These are phyloP conservation scores for Lipomyces orientalis DNA, from an alignment of 805 yeast genomes.

Conservation along the genomic window DNA sequence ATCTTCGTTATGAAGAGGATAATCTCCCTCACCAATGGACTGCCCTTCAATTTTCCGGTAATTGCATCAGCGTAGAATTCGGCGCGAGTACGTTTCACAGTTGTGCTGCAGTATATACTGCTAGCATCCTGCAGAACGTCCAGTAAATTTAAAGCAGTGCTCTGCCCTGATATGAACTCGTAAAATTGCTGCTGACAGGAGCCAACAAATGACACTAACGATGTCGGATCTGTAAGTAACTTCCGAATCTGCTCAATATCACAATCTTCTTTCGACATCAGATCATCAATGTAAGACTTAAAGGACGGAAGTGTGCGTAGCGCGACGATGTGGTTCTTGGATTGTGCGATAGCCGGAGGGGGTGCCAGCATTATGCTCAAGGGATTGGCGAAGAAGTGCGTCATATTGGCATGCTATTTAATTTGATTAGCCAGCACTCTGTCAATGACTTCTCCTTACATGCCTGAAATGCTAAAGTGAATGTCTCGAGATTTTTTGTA, in stretches of 20 bases:
- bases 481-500: slow-evolving; percentile 28
- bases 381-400: slow-evolving; percentile 49
- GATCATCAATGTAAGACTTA: slow-evolving; percentile 8
- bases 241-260: background rate
- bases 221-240: slow-evolving; percentile 2
- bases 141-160: slow-evolving; percentile 2
- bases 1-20: slow-evolving; percentile 8
- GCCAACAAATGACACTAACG: slow-evolving; percentile 3
- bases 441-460: slow-evolving; percentile 30
- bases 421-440: background rate
- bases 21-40: slow-evolving; percentile 16
- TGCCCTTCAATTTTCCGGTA: slow-evolving; percentile 13
- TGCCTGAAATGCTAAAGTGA: slow-evolving; percentile 33
- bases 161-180: background rate
- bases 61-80: slow-evolving; percentile 25
- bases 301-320: slow-evolving; percentile 50
- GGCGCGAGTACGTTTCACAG: slow-evolving; percentile 13
- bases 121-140: slow-evolving; percentile 9
- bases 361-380: slow-evolving; percentile 40
- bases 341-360: slow-evolving; percentile 9
- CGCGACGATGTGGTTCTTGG: slow-evolving; percentile 39
- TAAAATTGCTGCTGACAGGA: background rate
- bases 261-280: background rate
- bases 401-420: slow-evolving; percentile 43
- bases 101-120: background rate